A percentile compares a stretch with the other conserved stretches of the same genome.
These are phyloP conservation scores for Mortierella sp. DNA, from an alignment of 371 early-diverging fungal genomes.

Conservation along the genomic window DNA sequence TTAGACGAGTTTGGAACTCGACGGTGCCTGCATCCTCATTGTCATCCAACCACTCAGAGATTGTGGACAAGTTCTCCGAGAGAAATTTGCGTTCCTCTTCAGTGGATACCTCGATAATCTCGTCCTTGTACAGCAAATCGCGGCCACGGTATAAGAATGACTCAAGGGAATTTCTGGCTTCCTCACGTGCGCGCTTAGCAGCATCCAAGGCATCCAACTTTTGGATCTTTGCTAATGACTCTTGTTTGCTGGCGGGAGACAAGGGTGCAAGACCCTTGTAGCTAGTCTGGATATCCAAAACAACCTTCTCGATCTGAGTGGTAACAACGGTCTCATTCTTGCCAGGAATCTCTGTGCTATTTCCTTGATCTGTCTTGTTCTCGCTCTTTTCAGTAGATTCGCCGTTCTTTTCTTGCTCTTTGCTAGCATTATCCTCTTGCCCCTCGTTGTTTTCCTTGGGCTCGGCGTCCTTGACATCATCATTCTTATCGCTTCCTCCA, in stretches of 20 bases:
- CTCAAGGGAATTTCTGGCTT: conserved; percentile 91
- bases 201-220: conserved; percentile 62
- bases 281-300: conserved; percentile 54
- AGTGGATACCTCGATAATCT: conserved; percentile 73
- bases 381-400: conserved; percentile 16
- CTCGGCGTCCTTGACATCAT: conserved; percentile 47
- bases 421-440: conserved; percentile 37
- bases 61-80: conserved; percentile 66
- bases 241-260: conserved; percentile 49
- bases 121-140: conserved; percentile 84
- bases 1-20: conserved; percentile 63
- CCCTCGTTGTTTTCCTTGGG: conserved; percentile 35
- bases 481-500: conserved; percentile 62
- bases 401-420: conserved; percentile 27
- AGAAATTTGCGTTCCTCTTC: conserved; percentile 79
- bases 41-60: conserved; percentile 91
- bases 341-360: conserved; percentile 31
- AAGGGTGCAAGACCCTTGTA: conserved; percentile 47
- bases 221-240: conserved; percentile 27
- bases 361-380: conserved; percentile 27
- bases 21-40: conserved; percentile 75
- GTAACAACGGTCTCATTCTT: conserved; percentile 63
- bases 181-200: conserved; percentile 80
- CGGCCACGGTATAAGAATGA: conserved; percentile 88
- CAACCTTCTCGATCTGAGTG: conserved; percentile 59